phyloP scores from a whole-genome alignment of 345 rosid genomes.

The Isatis tinctoria region DNA sequence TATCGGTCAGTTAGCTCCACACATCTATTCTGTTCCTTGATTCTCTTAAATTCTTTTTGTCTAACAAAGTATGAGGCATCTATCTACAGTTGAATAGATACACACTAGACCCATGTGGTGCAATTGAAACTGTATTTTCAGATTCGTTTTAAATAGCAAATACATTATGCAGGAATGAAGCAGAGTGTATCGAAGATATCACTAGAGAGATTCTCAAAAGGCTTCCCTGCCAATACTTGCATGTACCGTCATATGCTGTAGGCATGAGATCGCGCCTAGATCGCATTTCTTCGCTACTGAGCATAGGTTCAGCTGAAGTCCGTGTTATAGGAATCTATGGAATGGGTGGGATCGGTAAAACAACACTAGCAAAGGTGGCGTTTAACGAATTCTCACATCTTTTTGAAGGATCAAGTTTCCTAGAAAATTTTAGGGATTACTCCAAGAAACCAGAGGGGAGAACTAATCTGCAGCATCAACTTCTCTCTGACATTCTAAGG shows the following conservation, averaged over 20 bases:
- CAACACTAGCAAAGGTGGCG: conserved; percentile 27
- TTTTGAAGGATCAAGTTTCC: conserved; percentile 39
- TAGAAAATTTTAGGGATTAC: conserved; percentile 15
- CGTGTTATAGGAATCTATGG: not conserved
- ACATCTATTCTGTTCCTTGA: no score
- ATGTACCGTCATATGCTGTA: not conserved
- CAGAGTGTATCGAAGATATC: not conserved
- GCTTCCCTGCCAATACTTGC: not conserved
- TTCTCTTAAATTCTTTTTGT: no score
- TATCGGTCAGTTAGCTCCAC: no score
- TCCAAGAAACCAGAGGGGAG: conserved; percentile 4
- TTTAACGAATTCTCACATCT: conserved; percentile 22
- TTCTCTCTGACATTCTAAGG: no score
- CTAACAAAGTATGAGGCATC: no score
- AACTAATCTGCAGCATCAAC: no score
- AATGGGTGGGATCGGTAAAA: conserved; percentile 1
- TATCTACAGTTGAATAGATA: no score
- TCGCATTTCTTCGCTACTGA: not conserved
- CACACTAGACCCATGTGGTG: no score
- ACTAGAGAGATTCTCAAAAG: not conserved
- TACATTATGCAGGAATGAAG: not conserved
- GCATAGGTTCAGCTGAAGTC: not conserved
- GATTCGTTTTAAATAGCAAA: no score
- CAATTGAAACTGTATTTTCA: no score
- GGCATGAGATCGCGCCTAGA: conserved; percentile 19